Conservation (phyloP, 305 asterid species). For the Fraxinus ornus region DNA sequence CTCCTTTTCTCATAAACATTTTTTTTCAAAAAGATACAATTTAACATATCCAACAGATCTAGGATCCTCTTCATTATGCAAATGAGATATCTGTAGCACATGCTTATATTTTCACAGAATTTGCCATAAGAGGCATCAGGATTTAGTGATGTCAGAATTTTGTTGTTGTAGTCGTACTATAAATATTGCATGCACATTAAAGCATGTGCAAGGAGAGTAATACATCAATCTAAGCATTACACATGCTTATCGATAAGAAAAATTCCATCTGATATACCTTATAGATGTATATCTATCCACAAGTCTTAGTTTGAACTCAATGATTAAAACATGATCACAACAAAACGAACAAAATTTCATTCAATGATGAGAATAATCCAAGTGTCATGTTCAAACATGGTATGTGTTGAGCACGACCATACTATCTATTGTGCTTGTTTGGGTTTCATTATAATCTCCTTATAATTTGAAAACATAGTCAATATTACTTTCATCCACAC, state of each 20-base stretch:
- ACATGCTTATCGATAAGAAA: constrained; percentile 2
- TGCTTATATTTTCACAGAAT: not conserved
- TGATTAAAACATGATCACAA: constrained; percentile 8
- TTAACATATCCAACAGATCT: not conserved
- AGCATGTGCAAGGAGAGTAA: not conserved
- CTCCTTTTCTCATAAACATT: not conserved
- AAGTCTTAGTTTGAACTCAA: constrained; percentile 11
- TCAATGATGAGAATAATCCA: constrained; percentile 5
- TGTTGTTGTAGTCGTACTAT: not conserved
- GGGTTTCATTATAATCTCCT: not conserved
- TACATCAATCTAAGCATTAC: not conserved
- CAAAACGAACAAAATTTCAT: constrained; percentile 4
- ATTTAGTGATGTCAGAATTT: constrained; percentile 9
- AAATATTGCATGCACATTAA: constrained; percentile 4
- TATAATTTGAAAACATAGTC: not conserved
- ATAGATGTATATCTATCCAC: constrained; percentile 13
- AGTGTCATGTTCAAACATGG: constrained; percentile 11
- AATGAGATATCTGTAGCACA: not conserved
- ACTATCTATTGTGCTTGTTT: not conserved
- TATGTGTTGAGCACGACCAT: not conserved
- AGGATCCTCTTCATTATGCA: constrained; percentile 11
- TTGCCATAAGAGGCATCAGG: not conserved
- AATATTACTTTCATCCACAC: not conserved
- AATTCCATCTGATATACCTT: not conserved
- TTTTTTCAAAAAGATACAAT: not conserved